These are phyloP conservation scores for Sporothrix pallida DNA, from an alignment of 2,329 filamentous ascomycete species.

Conservation along the genomic window DNA sequence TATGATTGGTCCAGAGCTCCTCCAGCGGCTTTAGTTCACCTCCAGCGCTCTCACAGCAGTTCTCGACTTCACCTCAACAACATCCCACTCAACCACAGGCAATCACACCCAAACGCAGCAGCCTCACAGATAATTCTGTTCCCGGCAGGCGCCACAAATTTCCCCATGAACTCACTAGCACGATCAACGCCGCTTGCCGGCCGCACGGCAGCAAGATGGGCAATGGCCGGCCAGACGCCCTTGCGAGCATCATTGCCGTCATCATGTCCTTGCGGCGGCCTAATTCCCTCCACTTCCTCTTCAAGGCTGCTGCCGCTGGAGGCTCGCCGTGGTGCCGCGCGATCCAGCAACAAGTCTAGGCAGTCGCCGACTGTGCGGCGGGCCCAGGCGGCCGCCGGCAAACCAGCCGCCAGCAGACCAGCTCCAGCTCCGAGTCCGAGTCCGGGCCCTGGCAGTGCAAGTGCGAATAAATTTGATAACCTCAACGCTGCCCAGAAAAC, in stretches of 20 bases:
- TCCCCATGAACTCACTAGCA: constrained; percentile 8
- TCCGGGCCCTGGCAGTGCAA: no score
- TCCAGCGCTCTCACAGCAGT: not conserved
- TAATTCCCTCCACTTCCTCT: not conserved
- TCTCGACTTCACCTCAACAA: not conserved
- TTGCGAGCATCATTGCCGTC: not conserved
- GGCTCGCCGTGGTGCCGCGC: constrained; percentile 21
- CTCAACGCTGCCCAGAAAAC: not conserved
- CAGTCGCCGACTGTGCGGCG: constrained; percentile 27
- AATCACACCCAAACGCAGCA: not conserved
- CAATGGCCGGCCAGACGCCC: not conserved
- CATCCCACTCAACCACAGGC: not conserved
- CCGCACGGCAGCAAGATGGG: not conserved
- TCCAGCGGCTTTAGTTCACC: no score
- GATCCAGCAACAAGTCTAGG: not conserved
- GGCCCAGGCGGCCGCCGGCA: not conserved
- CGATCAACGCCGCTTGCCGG: not conserved
- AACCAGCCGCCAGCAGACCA: not conserved
- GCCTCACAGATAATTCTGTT: not conserved
- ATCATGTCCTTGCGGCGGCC: not conserved
- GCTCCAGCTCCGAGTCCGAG: no score
- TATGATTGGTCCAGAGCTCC: no score
- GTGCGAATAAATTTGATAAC: not conserved
- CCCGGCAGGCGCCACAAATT: no score
- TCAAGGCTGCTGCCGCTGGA: not conserved